phyloP scores from a whole-genome alignment of 1,284 basidiomycete species.

The Butyriboletus appendiculatus region DNA sequence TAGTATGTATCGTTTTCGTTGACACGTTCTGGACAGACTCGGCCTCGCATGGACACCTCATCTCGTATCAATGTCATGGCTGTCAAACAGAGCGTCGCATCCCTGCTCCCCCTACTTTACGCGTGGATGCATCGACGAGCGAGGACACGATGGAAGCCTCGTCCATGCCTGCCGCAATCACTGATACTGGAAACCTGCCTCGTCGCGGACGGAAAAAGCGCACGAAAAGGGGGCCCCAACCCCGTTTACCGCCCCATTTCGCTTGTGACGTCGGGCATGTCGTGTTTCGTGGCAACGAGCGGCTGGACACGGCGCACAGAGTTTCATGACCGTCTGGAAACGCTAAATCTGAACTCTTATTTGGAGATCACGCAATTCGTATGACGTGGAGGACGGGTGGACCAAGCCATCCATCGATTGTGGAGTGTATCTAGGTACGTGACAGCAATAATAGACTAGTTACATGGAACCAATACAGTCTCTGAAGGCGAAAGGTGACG shows the following conservation, averaged over 20 bases:
- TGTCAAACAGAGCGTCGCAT: constrained; percentile 58
- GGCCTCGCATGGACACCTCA: constrained; percentile 48
- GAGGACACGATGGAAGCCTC: neutral
- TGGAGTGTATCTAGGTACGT: neutral
- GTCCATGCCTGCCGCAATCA: neutral
- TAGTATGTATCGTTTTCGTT: neutral
- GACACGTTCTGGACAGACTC: constrained; percentile 42
- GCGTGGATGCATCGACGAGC: neutral
- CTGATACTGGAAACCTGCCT: neutral
- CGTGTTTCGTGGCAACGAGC: constrained; percentile 59
- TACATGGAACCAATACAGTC: neutral
- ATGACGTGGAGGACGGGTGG: neutral
- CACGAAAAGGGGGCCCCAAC: constrained; percentile 21
- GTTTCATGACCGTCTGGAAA: neutral
- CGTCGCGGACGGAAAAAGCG: constrained; percentile 5
- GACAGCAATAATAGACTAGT: neutral
- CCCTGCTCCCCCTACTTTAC: constrained; percentile 54
- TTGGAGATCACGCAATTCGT: neutral
- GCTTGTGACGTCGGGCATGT: constrained; percentile 61
- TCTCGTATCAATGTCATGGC: constrained; percentile 56
- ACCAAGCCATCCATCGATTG: constrained; percentile 4
- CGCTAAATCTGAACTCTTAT: neutral
- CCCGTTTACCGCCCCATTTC: constrained; percentile 54
- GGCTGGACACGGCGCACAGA: constrained; percentile 19
- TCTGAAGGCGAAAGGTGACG: constrained; percentile 4